Evolutionary conservation across 129 eudicot species (phyloP), one percentile per base, ranked within the genome.

Genomic region (Ambrosia trifida): DNA sequence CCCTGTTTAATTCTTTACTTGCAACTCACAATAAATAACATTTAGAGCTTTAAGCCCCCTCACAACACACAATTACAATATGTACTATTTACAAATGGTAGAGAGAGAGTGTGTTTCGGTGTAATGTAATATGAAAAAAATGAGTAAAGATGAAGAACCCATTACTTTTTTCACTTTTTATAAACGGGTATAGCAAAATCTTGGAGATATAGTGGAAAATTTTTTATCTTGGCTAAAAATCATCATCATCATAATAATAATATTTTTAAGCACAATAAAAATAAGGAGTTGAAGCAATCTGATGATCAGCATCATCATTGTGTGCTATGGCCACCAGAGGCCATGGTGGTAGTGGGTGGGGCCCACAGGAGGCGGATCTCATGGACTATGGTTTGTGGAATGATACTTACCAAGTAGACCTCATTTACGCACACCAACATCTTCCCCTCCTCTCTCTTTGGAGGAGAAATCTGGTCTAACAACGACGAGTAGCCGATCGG

Each of bases 371-470:
- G 81, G 83, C 83, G 81, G 78, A 61, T 87, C 72, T 75, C 91
- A 31, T 91, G 96, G 96, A 71, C 96, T 68, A 78, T 79, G 81
- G 85, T 92, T 14, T 92, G 96, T 78, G 98, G 28, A 24, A 24
- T 24, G 1, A 24, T 0, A 24, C 28, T 24, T 24, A 24, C 1
- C 28, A 24, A 24, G 28, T 24, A 24, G 28, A 24, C 28, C 28
- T 24, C 28, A 24, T 24, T 24, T 24, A 24, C 28, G 28, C 28
- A 24, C 28, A 24, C 28, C 28, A 24, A 24, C 28, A 24, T 24
- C 28, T 24, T 24, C 28, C 28, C 28, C 28, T 24, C 28, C 28
- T 24, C n/a, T n/a, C n/a, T 24, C 28, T 24, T 24, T 24, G 28
- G 28, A 24, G 28, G 28, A 24, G 28, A 24, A 24, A 24, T 24